Evolutionary conservation across 177 flowering plant species (phyloP), one percentile per base, ranked within the genome.

Genomic region (Vitis hybrid): DNA sequence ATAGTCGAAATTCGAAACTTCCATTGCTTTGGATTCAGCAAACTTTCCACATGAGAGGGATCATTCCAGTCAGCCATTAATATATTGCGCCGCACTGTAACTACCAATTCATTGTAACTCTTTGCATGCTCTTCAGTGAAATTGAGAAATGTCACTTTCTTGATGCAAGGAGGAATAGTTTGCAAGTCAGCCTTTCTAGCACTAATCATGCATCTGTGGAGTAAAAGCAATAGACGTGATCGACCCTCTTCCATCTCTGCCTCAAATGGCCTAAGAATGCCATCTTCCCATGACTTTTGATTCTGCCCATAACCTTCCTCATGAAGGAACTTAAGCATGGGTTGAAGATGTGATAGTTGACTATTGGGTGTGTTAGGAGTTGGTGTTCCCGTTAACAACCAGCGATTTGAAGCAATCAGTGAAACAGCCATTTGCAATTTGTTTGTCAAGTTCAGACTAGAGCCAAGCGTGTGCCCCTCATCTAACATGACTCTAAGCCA

Each of bases 11-110:
- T 83, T 55, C 99, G 87, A 55, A 86, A 89, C 75, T 95, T 95
- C 99, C 99, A 95, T 67, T 95, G 99, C 78, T 90, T 95, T 63
- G 93, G 93, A 68, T 93, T 95, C 76, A 95, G 79, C 63, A 95
- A 84, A 81, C 98, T 93, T 80, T 95, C 98, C 68, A 93, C 91
- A 79, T 95, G 99, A 59, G 96, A 87, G 69, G 98, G 97, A 81
- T 95, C 99, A 76, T 93, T 93, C 99, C 99, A 95, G 76, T 95
- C 99, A 72, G 97, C 98, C 94, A 90, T 82, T 71, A 95, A 73
- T 75, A 95, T 90, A 76, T 95, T 95, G 22, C 98, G 90, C 59
- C 90, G 83, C 69, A 95, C 91, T 50, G 98, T 95, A 69, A 83
- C 96, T 26, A 91, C 99, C 78, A 95, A 78, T 74, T 95, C 99